Evolutionary conservation across 345 rosid genomes (phyloP), one percentile per base, ranked within the genome.

Genomic region (Trapa bicornis): DNA sequence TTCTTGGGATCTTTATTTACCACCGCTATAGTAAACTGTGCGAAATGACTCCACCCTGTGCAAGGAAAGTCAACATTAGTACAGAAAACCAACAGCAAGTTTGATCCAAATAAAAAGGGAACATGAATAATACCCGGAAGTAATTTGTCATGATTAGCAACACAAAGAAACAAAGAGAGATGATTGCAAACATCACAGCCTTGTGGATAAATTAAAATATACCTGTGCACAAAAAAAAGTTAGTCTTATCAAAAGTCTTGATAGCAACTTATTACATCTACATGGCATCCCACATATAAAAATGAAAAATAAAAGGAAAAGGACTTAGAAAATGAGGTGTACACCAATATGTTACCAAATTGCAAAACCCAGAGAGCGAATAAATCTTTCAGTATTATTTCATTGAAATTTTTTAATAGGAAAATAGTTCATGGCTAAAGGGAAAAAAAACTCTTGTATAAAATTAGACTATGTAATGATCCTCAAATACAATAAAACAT

Each of bases 31-130:
- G 98, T 90, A 70, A 90, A 93, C 81, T 90, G 97, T 62, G 92
- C 98, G 81, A 88, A 90, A 83, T 90, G 96, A 78, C 94, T 87
- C 97, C 98, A 93, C 22, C 97, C 98, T 93, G 81, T 71, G 68
- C 63, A 79, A 75, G 64, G 63, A 6, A 67, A 10, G 70, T 63
- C 64, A 16, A 37, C 64, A 22, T 65, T 42, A 66, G 36, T 33
- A 10, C 37, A 54, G 64, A 61, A 22, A 48, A 35, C 56, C n/a
- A 50, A 4, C 42, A 33, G 8, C 32, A 16, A 6, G 39, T 53
- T 48, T 7, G 11, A 35, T 13, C 38, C 13, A 60, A 32, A 69
- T 33, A n/a, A 37, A 58, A 68, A 0, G 33, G 11, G 45, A 8
- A 53, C 29, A 12, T 1, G 47, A 12, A 5, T 48, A 79, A 72